These are phyloP conservation scores for Exophiala xenobiotica DNA, from an alignment of 2,329 filamentous ascomycete genomes.

Conservation along the genomic window DNA sequence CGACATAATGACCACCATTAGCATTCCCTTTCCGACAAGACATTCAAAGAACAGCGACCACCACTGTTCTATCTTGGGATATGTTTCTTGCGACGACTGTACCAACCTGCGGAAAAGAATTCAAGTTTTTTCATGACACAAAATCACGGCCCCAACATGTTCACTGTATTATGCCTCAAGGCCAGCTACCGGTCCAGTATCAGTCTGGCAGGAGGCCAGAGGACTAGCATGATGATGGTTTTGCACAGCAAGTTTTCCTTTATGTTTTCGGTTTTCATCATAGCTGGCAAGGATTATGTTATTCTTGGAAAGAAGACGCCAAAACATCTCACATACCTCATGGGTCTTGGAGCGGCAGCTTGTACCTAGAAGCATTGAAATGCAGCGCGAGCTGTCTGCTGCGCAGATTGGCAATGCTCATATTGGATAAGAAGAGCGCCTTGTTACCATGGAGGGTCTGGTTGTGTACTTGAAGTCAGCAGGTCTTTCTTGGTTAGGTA, in stretches of 20 bases:
- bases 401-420: constrained; percentile 1
- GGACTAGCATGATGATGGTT: constrained; percentile 14
- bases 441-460: constrained; percentile 12
- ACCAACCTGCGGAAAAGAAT: constrained; percentile 21
- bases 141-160: constrained; percentile 18
- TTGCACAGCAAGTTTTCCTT: constrained; percentile 14
- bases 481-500: constrained; percentile 15
- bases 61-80: constrained; percentile 4
- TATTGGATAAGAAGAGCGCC: constrained; percentile 3
- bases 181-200: constrained; percentile 22
- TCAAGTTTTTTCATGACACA: constrained; percentile 19
- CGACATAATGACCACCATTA: constrained; percentile 24
- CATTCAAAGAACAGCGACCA: constrained; percentile 14
- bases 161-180: constrained; percentile 25
- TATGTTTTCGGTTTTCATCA: constrained; percentile 7
- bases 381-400: background rate
- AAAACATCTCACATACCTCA: constrained; percentile 8
- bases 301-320: background rate
- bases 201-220: constrained; percentile 26
- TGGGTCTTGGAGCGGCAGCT: constrained; percentile 2
- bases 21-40: constrained; percentile 16
- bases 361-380: constrained; percentile 12
- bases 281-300: constrained; percentile 2
- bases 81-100: constrained; percentile 21
- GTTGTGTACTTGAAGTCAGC: constrained; percentile 16